Conservation (phyloP, 306 rosid species). For the Astragalus membranaceus region DNA sequence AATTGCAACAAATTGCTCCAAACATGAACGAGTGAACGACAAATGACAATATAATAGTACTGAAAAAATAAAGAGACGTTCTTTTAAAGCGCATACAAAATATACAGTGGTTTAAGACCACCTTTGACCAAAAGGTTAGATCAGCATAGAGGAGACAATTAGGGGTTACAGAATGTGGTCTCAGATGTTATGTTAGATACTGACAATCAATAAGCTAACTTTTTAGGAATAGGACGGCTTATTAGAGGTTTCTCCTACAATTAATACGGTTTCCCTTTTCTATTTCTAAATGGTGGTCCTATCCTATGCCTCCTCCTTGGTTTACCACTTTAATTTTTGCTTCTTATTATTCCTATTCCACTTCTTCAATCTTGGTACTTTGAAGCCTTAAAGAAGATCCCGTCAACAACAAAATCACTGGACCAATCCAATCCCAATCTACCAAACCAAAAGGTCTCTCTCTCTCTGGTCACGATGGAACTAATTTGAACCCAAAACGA, state of each 20-base stretch:
- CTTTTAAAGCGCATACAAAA: conserved; percentile 14
- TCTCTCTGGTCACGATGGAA: conserved; percentile 18
- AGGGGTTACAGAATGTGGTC: conserved; percentile 63
- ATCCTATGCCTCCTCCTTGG: conserved; percentile 35
- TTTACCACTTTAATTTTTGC: conserved; percentile 25
- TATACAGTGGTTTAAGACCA: conserved; percentile 25
- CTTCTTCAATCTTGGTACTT: conserved; percentile 27
- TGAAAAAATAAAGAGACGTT: conserved; percentile 20
- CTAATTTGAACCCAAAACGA: conserved; percentile 11
- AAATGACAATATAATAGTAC: background rate
- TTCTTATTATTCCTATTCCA: conserved; percentile 7
- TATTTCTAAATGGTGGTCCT: conserved; percentile 45
- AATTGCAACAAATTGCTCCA: background rate
- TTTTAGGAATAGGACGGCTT: conserved; percentile 43
- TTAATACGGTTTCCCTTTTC: conserved; percentile 32
- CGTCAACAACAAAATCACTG: conserved; percentile 57
- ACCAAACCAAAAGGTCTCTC: conserved; percentile 18
- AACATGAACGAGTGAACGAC: conserved; percentile 13
- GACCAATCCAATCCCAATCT: conserved; percentile 54
- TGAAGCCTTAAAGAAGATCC: conserved; percentile 46
- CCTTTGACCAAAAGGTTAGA: conserved; percentile 49
- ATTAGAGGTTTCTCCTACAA: conserved; percentile 23
- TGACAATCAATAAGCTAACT: conserved; percentile 41
- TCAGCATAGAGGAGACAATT: conserved; percentile 65
- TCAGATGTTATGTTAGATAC: conserved; percentile 25